Conservation (phyloP, 148 eudicot species). For the Rhododendron mucronatum region DNA sequence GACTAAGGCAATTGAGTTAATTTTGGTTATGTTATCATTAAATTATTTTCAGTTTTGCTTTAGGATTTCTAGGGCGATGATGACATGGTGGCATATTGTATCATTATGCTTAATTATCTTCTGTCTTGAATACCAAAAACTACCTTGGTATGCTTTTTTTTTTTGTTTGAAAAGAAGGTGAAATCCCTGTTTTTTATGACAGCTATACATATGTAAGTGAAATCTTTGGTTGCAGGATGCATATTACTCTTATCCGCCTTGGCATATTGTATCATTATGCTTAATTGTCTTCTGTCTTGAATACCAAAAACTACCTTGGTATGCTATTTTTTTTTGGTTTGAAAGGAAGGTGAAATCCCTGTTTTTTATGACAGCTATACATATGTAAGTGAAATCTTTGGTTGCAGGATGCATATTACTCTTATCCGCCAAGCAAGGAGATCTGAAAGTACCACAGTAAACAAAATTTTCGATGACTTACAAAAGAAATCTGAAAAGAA, state of each 20-base stretch:
- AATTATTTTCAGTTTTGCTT: background rate
- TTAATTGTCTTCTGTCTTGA: background rate
- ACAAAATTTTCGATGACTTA: slow-evolving; percentile 24
- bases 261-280: background rate
- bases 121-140: background rate
- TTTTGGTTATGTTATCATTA: background rate
- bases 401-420: slow-evolving; percentile 50
- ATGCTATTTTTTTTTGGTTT: background rate
- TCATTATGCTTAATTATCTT: background rate
- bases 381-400: slow-evolving; percentile 5
- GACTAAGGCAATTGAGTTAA: background rate
- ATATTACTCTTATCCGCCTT: slow-evolving; percentile 37
- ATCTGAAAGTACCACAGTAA: slow-evolving; percentile 32
- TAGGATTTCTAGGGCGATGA: background rate
- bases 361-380: slow-evolving; percentile 5
- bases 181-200: background rate
- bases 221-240: slow-evolving; percentile 37
- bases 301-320: background rate
- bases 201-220: slow-evolving; percentile 7
- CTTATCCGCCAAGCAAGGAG: slow-evolving; percentile 41
- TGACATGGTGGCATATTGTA: background rate
- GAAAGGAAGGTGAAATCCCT: background rate
- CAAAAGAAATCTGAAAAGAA: slow-evolving; percentile 24
- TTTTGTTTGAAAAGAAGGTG: background rate
- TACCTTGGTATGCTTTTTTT: background rate